phyloP scores from a whole-genome alignment of 177 flowering plant genomes.

The Vitis hybrid region DNA sequence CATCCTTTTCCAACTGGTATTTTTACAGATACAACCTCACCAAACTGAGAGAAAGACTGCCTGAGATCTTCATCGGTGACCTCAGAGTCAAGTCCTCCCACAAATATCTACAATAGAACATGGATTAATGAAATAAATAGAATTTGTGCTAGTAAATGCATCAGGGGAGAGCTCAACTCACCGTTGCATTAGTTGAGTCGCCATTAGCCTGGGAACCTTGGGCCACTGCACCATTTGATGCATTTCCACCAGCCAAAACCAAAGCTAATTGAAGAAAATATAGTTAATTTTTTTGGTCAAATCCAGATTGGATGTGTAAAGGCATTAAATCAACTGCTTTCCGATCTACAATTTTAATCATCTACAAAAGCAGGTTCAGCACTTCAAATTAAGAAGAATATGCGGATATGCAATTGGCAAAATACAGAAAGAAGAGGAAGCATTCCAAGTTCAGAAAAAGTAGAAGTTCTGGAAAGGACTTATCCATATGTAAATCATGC shows the following conservation, averaged over 20 bases:
- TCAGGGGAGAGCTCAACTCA: slow-evolving; percentile 31
- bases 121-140: neutral
- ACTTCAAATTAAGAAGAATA: neutral
- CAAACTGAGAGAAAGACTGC: slow-evolving; percentile 42
- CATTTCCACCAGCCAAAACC: slow-evolving; percentile 58
- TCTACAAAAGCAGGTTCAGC: neutral
- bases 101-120: slow-evolving; percentile 37
- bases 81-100: slow-evolving; percentile 48
- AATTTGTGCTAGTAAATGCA: neutral
- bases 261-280: slow-evolving; percentile 32
- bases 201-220: slow-evolving; percentile 50
- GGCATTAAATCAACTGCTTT: neutral
- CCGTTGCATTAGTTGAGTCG: slow-evolving; percentile 68
- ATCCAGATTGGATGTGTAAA: slow-evolving; percentile 2
- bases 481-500: neutral
- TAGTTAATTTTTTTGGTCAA: slow-evolving; percentile 1
- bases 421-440: neutral
- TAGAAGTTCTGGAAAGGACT: neutral
- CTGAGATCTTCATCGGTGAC: slow-evolving; percentile 47
- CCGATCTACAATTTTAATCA: neutral
- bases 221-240: slow-evolving; percentile 40
- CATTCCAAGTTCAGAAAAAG: neutral
- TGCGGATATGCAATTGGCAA: neutral
- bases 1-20: slow-evolving; percentile 53
- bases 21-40: slow-evolving; percentile 48